Evolutionary conservation across 805 yeast genomes (phyloP).

Genomic region (Priceomyces melissophilus): DNA sequence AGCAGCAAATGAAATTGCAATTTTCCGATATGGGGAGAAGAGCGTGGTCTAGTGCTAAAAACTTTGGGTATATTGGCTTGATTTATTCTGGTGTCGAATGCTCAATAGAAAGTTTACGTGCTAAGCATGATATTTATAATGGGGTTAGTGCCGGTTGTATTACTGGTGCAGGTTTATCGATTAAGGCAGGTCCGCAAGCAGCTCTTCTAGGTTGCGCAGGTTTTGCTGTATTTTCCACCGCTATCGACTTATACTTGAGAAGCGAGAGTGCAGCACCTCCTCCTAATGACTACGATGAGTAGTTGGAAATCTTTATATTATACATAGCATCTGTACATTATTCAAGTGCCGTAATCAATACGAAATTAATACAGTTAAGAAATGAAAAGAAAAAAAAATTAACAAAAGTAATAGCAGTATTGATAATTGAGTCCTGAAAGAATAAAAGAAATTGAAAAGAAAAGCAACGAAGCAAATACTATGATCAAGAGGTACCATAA

Average conservation of each 20-base stretch:
- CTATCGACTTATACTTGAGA: conserved; percentile 82
- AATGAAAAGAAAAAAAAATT: not conserved
- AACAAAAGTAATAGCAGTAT: conserved; percentile 41
- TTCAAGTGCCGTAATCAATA: conserved; percentile 3
- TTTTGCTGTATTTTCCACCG: conserved; percentile 91
- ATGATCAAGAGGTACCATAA: not conserved
- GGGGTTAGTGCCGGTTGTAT: conserved; percentile 93
- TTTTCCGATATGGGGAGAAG: conserved; percentile 89
- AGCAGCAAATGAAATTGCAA: conserved; percentile 88
- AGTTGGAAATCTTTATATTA: conserved; percentile 5
- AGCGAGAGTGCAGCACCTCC: conserved; percentile 85
- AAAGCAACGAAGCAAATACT: not conserved
- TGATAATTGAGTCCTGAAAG: conserved; percentile 33
- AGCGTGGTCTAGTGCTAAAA: conserved; percentile 86
- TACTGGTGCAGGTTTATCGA: conserved; percentile 94
- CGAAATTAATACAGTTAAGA: conserved; percentile 3
- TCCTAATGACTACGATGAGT: conserved; percentile 73
- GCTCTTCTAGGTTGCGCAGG: conserved; percentile 94
- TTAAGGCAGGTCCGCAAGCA: conserved; percentile 91
- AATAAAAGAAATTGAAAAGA: conserved; percentile 19
- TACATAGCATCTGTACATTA: conserved; percentile 4
- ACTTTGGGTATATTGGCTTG: conserved; percentile 90
- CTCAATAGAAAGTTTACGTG: conserved; percentile 77
- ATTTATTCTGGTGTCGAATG: conserved; percentile 93
- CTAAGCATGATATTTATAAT: conserved; percentile 87